A percentile compares a stretch with the other conserved stretches of the same genome.
Conservation (phyloP, 768 basidiomycete species). For the Asterophora lycoperdoides region DNA sequence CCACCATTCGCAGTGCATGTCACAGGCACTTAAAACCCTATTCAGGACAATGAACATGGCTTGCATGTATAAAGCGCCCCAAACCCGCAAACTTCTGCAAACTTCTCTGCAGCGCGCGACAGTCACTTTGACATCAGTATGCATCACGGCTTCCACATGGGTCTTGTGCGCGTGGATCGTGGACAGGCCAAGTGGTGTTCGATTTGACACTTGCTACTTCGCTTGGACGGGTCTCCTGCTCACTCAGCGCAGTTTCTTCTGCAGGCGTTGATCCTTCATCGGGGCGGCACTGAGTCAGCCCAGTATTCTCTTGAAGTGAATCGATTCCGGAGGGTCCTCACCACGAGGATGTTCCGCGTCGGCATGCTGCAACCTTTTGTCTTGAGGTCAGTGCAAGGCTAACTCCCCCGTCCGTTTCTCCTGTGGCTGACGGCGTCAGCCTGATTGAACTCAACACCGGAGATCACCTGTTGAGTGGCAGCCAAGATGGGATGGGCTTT, state of each 20-base stretch:
- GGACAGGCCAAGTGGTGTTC: neutral
- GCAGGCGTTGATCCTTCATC: neutral
- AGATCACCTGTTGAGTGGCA: slow-evolving; percentile 6
- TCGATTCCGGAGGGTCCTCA: neutral
- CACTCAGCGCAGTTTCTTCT: neutral
- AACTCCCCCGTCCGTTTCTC: neutral
- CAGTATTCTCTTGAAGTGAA: neutral
- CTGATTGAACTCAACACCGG: neutral
- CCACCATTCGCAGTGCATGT: no score
- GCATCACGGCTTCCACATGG: slow-evolving; percentile 4
- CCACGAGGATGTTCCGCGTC: neutral
- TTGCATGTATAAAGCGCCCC: no score
- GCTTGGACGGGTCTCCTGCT: neutral
- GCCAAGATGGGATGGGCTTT: neutral
- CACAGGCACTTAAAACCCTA: no score
- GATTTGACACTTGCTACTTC: neutral
- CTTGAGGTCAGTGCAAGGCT: neutral
- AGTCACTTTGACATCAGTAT: no score
- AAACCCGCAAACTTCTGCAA: no score
- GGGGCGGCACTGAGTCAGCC: neutral
- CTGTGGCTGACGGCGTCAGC: neutral
- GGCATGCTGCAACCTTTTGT: no score
- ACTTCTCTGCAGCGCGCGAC: no score
- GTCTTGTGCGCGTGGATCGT: neutral
- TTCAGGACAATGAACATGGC: no score